These are phyloP conservation scores for Aureobasidium sp. DNA, from an alignment of 2,329 filamentous ascomycete genomes.

Conservation along the genomic window DNA sequence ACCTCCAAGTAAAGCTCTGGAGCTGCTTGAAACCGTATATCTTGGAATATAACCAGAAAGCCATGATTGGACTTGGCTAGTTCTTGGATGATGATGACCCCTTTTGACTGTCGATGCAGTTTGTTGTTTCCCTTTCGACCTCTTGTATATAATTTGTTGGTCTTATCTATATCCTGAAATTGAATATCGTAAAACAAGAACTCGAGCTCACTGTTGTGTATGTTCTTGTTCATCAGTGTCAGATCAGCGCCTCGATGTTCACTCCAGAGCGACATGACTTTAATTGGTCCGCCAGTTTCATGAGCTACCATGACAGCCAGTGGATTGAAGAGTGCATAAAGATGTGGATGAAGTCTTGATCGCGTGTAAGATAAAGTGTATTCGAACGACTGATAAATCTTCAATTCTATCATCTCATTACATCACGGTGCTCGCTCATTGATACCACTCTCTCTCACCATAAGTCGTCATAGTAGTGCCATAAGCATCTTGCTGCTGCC, in stretches of 20 bases:
- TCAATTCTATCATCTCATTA: not conserved
- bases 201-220: no score
- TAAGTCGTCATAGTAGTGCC: constrained; percentile 10
- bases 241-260: no score
- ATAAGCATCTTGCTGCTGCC: not conserved
- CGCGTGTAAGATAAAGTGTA: not conserved
- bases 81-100: not conserved
- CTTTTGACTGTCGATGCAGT: not conserved
- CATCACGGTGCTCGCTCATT: not conserved
- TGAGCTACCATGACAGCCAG: no score
- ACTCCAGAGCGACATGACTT: no score
- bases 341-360: not conserved
- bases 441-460: constrained; percentile 13
- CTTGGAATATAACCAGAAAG: not conserved
- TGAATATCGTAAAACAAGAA: not conserved
- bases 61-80: not conserved
- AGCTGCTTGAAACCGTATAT: not conserved
- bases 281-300: no score
- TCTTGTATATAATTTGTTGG: constrained; percentile 1
- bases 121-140: not conserved
- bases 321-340: no score
- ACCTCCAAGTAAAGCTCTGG: constrained; percentile 47
- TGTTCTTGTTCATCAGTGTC: no score
- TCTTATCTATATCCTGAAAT: not conserved
- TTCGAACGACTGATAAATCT: not conserved